Base-by-base conservation (phyloP, 2,329 filamentous ascomycete species). In the Talaromyces verruculosus region DNA sequence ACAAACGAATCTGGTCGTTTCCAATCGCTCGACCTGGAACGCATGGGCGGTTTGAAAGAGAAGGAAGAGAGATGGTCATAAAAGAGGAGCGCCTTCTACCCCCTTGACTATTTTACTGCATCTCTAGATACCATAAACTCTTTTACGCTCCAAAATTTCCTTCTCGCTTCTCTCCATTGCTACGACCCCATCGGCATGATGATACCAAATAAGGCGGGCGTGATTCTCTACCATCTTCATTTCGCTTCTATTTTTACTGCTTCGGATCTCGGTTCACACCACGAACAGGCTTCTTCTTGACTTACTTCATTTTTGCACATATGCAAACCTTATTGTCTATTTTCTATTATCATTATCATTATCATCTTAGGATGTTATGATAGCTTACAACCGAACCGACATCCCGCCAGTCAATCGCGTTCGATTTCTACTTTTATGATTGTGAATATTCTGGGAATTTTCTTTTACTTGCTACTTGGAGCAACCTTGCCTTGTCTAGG, bases 1-100 rank as follows among this genome's bases (percentile, higher is more conserved):
- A 90, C 92, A 80, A 89, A 91, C 74, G 88, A 88, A 77, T 87
- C 87, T 67, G 86, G 87, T 67, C 87, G 92, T 71, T 98, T 97
- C 81, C 91, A 97, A 78, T 95, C 93, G 3, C 88, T 99, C 72
- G 94, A 99, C 77, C 91, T 99, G 77, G 91, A 98, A 72, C 88
- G 92, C 70, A 96, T 98, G 76, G 95, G 95, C 61, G 95, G 95
- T 15, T 83, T 98, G 71, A 96, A 93, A 81, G 95, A 98, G 84
- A 97, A 96, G 84, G 87, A 90, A 47, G 74, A 78, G 55, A 71
- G 72, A 69, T 80, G 76, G 71, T 76, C 76, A 35, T 80, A 62
- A 43, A 47, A n/a, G 73, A 71, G 67, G 65, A 39, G n/a, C 25
- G 22, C 19, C 49, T 43, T 30, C 30, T 61, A 64, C 39, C 53